phyloP scores from a whole-genome alignment of 2,329 filamentous ascomycete species.

The Daldinia sp. region DNA sequence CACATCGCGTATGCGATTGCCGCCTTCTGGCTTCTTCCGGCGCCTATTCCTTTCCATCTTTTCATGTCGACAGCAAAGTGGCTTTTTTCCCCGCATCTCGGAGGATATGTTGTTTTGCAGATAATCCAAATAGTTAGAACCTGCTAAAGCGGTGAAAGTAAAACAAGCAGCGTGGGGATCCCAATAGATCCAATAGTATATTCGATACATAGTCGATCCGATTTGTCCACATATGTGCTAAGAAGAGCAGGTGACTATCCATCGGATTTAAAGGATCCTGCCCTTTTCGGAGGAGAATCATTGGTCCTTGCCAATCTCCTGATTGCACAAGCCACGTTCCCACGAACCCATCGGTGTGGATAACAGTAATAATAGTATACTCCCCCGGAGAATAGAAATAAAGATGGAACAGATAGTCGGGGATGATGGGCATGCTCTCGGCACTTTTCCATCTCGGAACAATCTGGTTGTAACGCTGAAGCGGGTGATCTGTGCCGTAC shows the following conservation, averaged over 20 bases:
- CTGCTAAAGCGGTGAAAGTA: slow-evolving; percentile 34
- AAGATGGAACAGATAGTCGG: slow-evolving; percentile 8
- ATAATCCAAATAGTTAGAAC: slow-evolving; percentile 11
- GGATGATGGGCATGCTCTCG: slow-evolving; percentile 11
- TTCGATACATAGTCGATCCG: slow-evolving; percentile 8
- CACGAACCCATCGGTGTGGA: slow-evolving; percentile 13
- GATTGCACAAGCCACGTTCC: slow-evolving; percentile 36
- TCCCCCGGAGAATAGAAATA: slow-evolving; percentile 3
- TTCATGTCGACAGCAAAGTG: slow-evolving; percentile 1
- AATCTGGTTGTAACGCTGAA: slow-evolving; percentile 19
- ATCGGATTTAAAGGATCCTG: slow-evolving; percentile 28
- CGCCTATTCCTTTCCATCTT: slow-evolving; percentile 44
- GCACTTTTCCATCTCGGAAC: slow-evolving; percentile 22
- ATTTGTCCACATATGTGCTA: slow-evolving; percentile 8
- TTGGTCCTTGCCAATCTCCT: slow-evolving; percentile 32
- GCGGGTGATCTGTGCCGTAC: slow-evolving; percentile 13
- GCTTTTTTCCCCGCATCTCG: slow-evolving; percentile 38
- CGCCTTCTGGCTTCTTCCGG: slow-evolving; percentile 41
- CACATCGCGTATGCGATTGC: slow-evolving; percentile 44
- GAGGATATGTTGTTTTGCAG: slow-evolving; percentile 25
- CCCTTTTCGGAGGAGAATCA: slow-evolving; percentile 18
- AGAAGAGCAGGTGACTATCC: slow-evolving; percentile 35
- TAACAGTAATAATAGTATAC: slow-evolving; percentile 13
- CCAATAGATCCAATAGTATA: slow-evolving; percentile 8
- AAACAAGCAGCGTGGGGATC: slow-evolving; percentile 7